Conservation (phyloP, 768 basidiomycete genomes). For the Tephrocybe sp. region DNA sequence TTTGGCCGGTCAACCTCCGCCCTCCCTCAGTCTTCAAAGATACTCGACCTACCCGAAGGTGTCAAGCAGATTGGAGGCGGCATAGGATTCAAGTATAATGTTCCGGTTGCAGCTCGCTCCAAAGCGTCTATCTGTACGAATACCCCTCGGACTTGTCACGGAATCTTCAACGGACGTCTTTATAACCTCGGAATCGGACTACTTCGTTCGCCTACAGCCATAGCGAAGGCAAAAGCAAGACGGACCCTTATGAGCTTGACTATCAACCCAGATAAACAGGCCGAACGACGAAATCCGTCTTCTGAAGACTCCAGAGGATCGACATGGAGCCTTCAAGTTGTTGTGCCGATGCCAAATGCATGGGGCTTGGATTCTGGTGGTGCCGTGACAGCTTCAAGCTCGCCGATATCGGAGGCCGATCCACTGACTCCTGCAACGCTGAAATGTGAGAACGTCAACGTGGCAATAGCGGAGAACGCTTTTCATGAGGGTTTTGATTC, state of each 20-base stretch:
- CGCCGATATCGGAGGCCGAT: conserved; percentile 8
- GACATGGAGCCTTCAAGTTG: conserved; percentile 16
- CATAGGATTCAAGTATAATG: conserved; percentile 48
- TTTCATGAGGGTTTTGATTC: background rate
- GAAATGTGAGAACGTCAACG: background rate
- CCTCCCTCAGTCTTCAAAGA: conserved; percentile 13
- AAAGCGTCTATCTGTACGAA: conserved; percentile 22
- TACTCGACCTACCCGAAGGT: conserved; percentile 40
- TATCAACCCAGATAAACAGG: background rate
- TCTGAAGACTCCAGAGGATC: conserved; percentile 15
- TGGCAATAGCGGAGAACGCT: background rate
- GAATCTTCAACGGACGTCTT: conserved; percentile 14
- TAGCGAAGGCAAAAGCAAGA: conserved; percentile 14
- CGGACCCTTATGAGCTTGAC: conserved; percentile 8
- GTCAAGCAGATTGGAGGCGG: conserved; percentile 50
- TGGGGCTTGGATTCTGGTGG: background rate
- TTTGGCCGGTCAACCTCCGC: conserved; percentile 33
- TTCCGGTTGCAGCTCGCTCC: conserved; percentile 28
- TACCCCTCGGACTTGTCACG: conserved; percentile 17
- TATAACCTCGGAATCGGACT: conserved; percentile 14
- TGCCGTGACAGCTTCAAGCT: conserved; percentile 1
- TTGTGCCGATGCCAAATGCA: conserved; percentile 2
- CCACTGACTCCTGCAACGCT: conserved; percentile 8
- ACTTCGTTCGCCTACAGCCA: conserved; percentile 11
- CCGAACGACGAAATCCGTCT: background rate